Conservation (phyloP, 2,329 filamentous ascomycete species). For the Boeremia lycopersici region DNA sequence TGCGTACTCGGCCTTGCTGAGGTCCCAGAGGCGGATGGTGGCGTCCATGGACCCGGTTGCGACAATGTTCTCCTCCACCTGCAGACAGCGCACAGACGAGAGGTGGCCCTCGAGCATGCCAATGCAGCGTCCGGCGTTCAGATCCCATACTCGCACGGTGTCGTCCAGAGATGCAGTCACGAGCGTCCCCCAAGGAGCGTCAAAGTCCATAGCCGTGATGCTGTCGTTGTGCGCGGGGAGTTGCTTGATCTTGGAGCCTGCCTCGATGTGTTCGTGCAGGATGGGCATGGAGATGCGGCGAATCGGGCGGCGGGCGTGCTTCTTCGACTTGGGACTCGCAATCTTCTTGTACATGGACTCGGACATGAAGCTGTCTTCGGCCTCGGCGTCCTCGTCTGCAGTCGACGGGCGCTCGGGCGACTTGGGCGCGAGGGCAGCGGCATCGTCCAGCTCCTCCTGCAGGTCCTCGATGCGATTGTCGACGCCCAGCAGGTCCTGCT, state of each 20-base stretch:
- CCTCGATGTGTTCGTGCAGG: conserved; percentile 91
- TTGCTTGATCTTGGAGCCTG: conserved; percentile 86
- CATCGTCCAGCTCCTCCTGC: conserved; percentile 63
- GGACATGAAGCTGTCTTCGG: conserved; percentile 79
- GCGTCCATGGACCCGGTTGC: conserved; percentile 95
- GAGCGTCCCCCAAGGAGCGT: conserved; percentile 95
- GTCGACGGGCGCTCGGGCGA: conserved; percentile 48
- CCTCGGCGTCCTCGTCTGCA: conserved; percentile 60
- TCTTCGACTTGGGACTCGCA: conserved; percentile 62
- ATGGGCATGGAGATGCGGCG: conserved; percentile 89
- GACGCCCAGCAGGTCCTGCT: conserved; percentile 75
- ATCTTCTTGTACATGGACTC: conserved; percentile 97
- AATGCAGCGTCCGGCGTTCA: conserved; percentile 91
- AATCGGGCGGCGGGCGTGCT: conserved; percentile 60
- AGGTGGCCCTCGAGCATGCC: conserved; percentile 92
- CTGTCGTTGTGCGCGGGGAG: conserved; percentile 86
- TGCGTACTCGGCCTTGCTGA: conserved; percentile 85
- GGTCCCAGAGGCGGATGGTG: conserved; percentile 91
- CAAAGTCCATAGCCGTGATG: conserved; percentile 92
- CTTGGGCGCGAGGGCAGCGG: conserved; percentile 52
- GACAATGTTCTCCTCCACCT: conserved; percentile 94
- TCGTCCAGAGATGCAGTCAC: conserved; percentile 92
- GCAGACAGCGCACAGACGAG: conserved; percentile 87
- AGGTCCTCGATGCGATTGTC: conserved; percentile 68
- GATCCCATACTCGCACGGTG: conserved; percentile 92